Evolutionary conservation across 1,284 basidiomycete genomes (phyloP).

Genomic region (Schizopora paradoxa): DNA sequence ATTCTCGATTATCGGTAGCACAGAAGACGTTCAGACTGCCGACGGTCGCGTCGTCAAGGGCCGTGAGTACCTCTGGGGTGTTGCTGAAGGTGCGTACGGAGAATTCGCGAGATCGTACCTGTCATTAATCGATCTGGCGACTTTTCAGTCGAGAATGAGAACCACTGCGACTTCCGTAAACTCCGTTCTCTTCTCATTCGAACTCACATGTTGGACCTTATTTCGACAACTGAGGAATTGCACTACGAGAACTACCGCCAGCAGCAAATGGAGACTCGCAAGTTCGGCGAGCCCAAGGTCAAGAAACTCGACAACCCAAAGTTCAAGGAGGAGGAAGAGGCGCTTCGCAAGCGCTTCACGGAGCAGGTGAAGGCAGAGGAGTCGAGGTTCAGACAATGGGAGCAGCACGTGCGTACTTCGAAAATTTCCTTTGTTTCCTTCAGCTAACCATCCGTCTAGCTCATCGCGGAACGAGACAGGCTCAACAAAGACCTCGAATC

Average conservation of each 20-base stretch:
- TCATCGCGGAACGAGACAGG: slow-evolving; percentile 93
- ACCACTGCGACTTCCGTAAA: slow-evolving; percentile 99
- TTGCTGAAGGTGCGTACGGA: slow-evolving; percentile 76
- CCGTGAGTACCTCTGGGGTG: slow-evolving; percentile 99
- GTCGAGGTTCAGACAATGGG: slow-evolving; percentile 97
- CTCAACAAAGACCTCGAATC: slow-evolving; percentile 95
- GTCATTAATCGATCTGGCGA: slow-evolving; percentile 5
- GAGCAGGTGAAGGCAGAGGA: slow-evolving; percentile 99
- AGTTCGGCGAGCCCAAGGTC: slow-evolving; percentile 97
- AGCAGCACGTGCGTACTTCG: slow-evolving; percentile 77
- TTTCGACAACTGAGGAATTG: slow-evolving; percentile 90
- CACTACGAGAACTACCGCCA: slow-evolving; percentile 99
- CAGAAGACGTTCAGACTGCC: slow-evolving; percentile 85
- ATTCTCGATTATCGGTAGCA: slow-evolving; percentile 98
- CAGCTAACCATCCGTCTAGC: slow-evolving; percentile 40
- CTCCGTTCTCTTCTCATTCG: slow-evolving; percentile 93
- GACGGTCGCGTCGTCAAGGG: slow-evolving; percentile 96
- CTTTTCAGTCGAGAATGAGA: slow-evolving; percentile 88
- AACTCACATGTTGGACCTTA: slow-evolving; percentile 98
- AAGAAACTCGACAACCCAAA: slow-evolving; percentile 99
- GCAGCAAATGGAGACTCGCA: slow-evolving; percentile 99
- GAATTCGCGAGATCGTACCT: slow-evolving; percentile 2
- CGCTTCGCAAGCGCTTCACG: slow-evolving; percentile 94
- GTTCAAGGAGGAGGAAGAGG: slow-evolving; percentile 99
- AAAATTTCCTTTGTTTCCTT: slow-evolving; percentile 5